Conservation (phyloP, 345 rosid genomes). For the Sonneratia caseolaris region DNA sequence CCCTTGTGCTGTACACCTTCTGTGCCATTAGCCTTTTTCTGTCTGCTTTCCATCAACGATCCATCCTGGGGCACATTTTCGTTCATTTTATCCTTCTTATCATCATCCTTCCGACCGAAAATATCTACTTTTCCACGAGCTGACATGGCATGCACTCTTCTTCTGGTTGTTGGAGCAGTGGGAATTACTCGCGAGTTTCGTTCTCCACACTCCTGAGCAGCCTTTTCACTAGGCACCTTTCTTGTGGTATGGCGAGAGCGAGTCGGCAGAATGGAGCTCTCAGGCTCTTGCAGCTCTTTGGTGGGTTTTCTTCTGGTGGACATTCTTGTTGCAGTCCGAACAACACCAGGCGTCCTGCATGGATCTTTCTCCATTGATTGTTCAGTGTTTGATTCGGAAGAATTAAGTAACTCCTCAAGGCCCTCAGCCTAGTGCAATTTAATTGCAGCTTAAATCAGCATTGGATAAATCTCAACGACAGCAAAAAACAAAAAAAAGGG, state of each 20-base stretch:
- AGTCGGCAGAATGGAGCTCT: slow-evolving; percentile 26
- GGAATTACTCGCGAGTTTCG: slow-evolving; percentile 24
- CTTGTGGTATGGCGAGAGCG: slow-evolving; percentile 30
- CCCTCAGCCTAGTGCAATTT: slow-evolving; percentile 61
- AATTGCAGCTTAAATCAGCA: not conserved
- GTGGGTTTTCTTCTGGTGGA: slow-evolving; percentile 37
- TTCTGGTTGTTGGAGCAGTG: slow-evolving; percentile 20
- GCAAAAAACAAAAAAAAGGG: not conserved
- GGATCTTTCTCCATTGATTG: slow-evolving; percentile 31
- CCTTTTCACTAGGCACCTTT: slow-evolving; percentile 21
- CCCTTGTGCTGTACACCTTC: slow-evolving; percentile 52
- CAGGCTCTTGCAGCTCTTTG: slow-evolving; percentile 18
- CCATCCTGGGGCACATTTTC: slow-evolving; percentile 11
- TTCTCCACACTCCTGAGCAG: slow-evolving; percentile 34
- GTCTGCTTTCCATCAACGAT: slow-evolving; percentile 12
- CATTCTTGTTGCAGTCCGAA: slow-evolving; percentile 37
- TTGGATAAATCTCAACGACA: not conserved
- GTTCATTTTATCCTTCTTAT: slow-evolving; percentile 6
- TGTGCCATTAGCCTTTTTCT: slow-evolving; percentile 26
- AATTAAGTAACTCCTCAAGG: slow-evolving; percentile 45
- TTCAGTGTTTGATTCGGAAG: slow-evolving; percentile 16
- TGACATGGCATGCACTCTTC: slow-evolving; percentile 29
- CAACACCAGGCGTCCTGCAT: slow-evolving; percentile 17
- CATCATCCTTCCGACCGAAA: not conserved
- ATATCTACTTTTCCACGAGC: slow-evolving; percentile 10